These are phyloP conservation scores for Phanerochaete sordida DNA, from an alignment of 768 basidiomycete genomes.

Conservation along the genomic window DNA sequence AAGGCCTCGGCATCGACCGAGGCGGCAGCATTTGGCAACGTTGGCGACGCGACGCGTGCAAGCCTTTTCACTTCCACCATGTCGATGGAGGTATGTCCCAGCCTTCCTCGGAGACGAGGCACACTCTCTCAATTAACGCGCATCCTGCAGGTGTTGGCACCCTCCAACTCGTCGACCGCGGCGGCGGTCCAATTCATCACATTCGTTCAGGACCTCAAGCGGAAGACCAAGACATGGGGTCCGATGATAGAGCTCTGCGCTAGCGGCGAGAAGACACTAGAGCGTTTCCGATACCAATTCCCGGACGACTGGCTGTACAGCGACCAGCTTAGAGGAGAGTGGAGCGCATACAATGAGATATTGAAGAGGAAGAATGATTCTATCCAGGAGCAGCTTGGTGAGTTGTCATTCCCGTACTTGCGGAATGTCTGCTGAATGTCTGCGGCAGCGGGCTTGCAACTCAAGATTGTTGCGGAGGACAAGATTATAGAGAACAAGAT, in stretches of 20 bases:
- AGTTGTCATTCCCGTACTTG: slow-evolving; percentile 20
- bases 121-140: not conserved
- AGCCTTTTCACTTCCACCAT: slow-evolving; percentile 19
- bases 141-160: slow-evolving; percentile 41
- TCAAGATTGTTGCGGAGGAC: slow-evolving; percentile 99
- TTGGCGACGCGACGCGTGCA: slow-evolving; percentile 23
- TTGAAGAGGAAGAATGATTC: slow-evolving; percentile 96
- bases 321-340: slow-evolving; percentile 95
- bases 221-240: slow-evolving; percentile 94
- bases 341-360: slow-evolving; percentile 98
- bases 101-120: not conserved
- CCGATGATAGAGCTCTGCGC: slow-evolving; percentile 95
- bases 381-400: slow-evolving; percentile 97
- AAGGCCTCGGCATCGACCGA: slow-evolving; percentile 10
- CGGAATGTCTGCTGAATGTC: not conserved
- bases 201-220: slow-evolving; percentile 98
- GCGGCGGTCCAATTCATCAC: slow-evolving; percentile 99
- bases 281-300: slow-evolving; percentile 96
- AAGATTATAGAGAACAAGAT: slow-evolving; percentile 97
- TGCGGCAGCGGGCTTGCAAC: slow-evolving; percentile 81
- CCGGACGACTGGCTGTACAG: slow-evolving; percentile 98
- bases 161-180: slow-evolving; percentile 89
- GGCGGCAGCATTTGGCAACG: slow-evolving; percentile 8
- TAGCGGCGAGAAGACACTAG: slow-evolving; percentile 94
- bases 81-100: slow-evolving; percentile 30